Base-by-base conservation (phyloP, 164 flowering plant genomes). In the Santalum album region DNA sequence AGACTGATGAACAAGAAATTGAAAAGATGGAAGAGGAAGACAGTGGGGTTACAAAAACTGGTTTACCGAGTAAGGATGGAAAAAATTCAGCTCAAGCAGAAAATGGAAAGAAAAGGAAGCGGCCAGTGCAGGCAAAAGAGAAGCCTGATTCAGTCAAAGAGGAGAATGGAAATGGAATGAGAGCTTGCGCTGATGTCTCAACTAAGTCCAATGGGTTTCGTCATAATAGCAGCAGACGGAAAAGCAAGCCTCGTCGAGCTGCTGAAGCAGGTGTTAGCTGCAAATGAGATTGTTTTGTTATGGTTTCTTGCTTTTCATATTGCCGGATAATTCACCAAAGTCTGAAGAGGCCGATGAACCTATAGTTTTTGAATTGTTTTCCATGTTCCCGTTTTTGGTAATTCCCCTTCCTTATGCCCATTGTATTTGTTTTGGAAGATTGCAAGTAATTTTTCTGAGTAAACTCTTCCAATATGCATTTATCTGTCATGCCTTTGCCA, bases 91-190 rank as follows among this genome's bases (percentile, higher is more conserved):
- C 45, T 6, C 21, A 6, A n/a, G 4, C 45, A 17, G 45, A 42
- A 42, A 42, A 42, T 42, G 45, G 45, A 42, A 42, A 42, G 21
- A 42, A 42, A 42, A 42, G 45, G 45, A 42, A 42, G 45, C 21
- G 45, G 21, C 21, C 0, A 1, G 7, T 10, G n/a, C 3, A 17
- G 45, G 45, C 45, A 42, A 42, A 42, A 18, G 45, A 42, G 20
- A 42, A 42, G 21, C 21, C 45, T 17, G 45, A 42, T 42, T 17
- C 45, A 42, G 45, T 42, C 7, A 18, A 42, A 17, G 45, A 42
- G 45, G 45, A 42, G n/a, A 42, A 42, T 42, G 45, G 19, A 42
- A 42, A 42, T 42, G 45, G 45, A 18, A 42, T 21, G 7, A 42
- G 45, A 42, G 17, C 45, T 17, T 17, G 45, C 21, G n/a, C 45